Conservation (phyloP, 2,329 filamentous ascomycete genomes). For the Neofusicoccum cordaticola region DNA sequence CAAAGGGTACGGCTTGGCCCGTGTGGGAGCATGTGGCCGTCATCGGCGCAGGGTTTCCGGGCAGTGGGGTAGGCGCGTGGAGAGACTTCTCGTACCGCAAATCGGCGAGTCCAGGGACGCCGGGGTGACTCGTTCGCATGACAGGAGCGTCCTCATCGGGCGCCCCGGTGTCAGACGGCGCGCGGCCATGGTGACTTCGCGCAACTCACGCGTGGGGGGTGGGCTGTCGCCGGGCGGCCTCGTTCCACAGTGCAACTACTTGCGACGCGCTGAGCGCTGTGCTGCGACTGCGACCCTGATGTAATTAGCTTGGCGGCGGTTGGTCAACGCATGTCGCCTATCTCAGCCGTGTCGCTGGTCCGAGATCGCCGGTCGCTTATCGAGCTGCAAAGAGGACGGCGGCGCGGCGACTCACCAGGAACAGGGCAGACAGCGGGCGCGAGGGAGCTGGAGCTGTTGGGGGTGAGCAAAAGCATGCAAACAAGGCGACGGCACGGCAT, state of each 20-base stretch:
- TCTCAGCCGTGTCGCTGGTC: neutral
- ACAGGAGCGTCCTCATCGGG: neutral
- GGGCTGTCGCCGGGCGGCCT: neutral
- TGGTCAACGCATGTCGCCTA: slow-evolving; percentile 12
- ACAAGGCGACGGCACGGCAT: neutral
- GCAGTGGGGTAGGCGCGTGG: slow-evolving; percentile 5
- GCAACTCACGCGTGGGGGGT: neutral
- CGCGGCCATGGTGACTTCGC: neutral
- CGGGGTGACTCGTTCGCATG: slow-evolving; percentile 8
- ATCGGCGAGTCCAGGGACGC: neutral
- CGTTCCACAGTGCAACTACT: neutral
- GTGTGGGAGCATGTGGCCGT: slow-evolving; percentile 2
- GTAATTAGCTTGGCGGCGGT: neutral
- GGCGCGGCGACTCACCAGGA: neutral
- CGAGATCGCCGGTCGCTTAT: slow-evolving; percentile 9
- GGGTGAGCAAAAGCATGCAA: neutral
- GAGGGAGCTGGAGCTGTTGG: neutral
- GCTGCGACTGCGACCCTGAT: neutral
- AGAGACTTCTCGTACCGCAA: neutral
- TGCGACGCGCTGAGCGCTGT: slow-evolving; percentile 2
- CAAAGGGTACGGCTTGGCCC: neutral
- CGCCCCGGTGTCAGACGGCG: slow-evolving; percentile 9
- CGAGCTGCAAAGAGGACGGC: neutral
- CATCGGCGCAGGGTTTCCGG: neutral
- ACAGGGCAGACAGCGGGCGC: neutral